Evolutionary conservation across 2,329 filamentous ascomycete genomes (phyloP), one percentile per base, ranked within the genome.

Genomic region (Talaromyces piceae): DNA sequence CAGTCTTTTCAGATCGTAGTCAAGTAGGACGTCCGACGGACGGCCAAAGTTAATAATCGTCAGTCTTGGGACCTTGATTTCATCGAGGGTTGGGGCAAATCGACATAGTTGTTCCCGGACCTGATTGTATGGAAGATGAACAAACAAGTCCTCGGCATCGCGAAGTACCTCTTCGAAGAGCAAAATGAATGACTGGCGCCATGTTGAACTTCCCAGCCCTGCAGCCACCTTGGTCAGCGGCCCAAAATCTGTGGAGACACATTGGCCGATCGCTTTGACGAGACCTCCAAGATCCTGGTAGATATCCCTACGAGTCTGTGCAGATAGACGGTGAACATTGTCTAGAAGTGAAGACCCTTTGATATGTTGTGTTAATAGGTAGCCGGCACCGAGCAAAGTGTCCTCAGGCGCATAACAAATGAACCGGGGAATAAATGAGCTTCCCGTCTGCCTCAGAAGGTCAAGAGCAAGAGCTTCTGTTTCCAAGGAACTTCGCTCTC

Each of bases 131-230:
- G 79, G 79, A 5, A 82, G 60, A 52, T 73, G 77, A 57, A 83
- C 72, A 11, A 81, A 73, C 63, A 77, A 76, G 52, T 82, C 79
- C 59, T 83, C 80, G 13, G 73, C 77, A 57, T 82, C 79, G 13
- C 77, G 76, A 22, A 83, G 65, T 7, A 75, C 65, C 9, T 71
- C 66, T 59, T 82, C 79, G 18, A 82, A 65, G 33, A 82, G 68
- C 5, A 61, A 58, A 22, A 73, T 63, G 56, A 82, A 83, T 11
- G 74, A 75, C 50, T 76, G 71, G 49, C 70, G 67, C 80, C 80
- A 83, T 3, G 74, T 74, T n/a, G 57, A 59, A 50, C 63, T 70
- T 13, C 77, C 76, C 22, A 62, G 63, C n/a, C 73, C 71, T 12
- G 61, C 61, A 41, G 71, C 70, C 4, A 79, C 76, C 47, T 70